phyloP scores from a whole-genome alignment of 257 asterid species.

The Lycium barbarum region DNA sequence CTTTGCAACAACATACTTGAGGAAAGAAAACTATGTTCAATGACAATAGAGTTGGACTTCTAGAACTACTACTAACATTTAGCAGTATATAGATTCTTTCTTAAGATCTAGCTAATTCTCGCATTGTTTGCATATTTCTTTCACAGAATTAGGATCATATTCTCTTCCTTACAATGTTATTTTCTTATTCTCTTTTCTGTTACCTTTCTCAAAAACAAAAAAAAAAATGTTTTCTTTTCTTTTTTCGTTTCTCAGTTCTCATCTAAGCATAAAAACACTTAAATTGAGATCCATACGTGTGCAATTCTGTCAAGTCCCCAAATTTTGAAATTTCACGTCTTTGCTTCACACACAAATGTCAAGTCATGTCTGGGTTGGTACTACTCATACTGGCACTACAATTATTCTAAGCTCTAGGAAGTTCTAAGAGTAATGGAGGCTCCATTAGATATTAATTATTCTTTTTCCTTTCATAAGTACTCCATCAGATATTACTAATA shows the following conservation, averaged over 20 bases:
- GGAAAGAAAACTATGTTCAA: neutral
- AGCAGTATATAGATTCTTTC: neutral
- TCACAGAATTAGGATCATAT: neutral
- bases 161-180: neutral
- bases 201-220: neutral
- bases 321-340: neutral
- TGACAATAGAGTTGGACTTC: neutral
- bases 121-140: neutral
- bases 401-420: constrained; percentile 8
- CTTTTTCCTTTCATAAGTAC: neutral
- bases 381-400: neutral
- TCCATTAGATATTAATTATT: neutral
- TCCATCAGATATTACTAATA: neutral
- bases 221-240: neutral
- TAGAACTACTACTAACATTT: neutral
- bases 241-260: neutral
- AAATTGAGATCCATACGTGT: neutral
- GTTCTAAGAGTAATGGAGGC: neutral
- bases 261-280: neutral
- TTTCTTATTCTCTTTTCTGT: neutral
- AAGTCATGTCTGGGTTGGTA: neutral
- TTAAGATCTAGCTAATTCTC: neutral
- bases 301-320: neutral
- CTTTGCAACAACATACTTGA: constrained; percentile 2
- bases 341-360: neutral